Evolutionary conservation across 306 rosid species (phyloP).

Genomic region (Pyrus bretschneideri): DNA sequence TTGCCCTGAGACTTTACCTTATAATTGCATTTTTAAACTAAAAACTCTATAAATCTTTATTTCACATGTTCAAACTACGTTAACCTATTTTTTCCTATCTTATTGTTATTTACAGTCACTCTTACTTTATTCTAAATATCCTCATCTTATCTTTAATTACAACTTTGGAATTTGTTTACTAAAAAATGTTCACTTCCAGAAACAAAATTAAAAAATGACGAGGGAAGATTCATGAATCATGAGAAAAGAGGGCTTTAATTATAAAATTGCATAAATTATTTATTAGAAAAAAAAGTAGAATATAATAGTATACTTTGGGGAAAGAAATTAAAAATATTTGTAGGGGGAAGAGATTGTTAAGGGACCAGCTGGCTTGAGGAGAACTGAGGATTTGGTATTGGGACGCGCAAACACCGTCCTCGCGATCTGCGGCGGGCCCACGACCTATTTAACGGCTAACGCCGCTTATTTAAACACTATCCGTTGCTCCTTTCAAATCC

Average conservation of each 20-base stretch:
- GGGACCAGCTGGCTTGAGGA: conserved; percentile 27
- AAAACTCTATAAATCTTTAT: accelerated
- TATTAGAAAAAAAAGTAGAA: background rate
- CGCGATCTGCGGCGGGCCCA: conserved; percentile 26
- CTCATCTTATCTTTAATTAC: too few species aligned
- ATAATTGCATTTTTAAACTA: too few species aligned
- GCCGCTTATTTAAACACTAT: background rate
- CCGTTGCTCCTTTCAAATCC: background rate
- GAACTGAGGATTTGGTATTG: conserved; percentile 14
- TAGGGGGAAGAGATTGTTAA: background rate
- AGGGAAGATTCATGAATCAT: background rate
- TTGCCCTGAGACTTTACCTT: too few species aligned
- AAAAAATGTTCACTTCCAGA: background rate
- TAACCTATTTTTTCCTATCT: too few species aligned
- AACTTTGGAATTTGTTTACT: background rate
- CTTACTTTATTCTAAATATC: too few species aligned
- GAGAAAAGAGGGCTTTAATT: background rate
- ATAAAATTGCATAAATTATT: background rate
- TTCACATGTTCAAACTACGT: too few species aligned
- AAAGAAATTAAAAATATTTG: background rate
- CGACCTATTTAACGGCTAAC: conserved; percentile 3
- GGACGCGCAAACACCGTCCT: conserved; percentile 55
- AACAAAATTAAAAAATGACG: background rate
- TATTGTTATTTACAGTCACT: too few species aligned
- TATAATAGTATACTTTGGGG: background rate